Percentiles rank a stretch among this genome's conserved stretches.
These are phyloP conservation scores for Flaveria robusta DNA, from an alignment of 129 eudicot species.

Conservation along the genomic window DNA sequence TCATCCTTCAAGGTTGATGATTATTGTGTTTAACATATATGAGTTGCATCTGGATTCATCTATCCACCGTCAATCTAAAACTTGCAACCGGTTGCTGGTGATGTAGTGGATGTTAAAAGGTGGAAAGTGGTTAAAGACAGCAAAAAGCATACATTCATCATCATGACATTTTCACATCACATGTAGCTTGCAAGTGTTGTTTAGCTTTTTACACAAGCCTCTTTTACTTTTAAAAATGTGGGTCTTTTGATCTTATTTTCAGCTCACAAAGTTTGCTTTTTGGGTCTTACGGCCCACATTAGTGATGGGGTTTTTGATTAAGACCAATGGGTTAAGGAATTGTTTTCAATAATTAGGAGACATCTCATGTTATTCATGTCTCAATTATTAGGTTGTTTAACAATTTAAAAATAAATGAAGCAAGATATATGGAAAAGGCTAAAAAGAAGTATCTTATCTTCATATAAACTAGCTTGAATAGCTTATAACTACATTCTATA, in stretches of 20 bases:
- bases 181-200: conserved; percentile 34
- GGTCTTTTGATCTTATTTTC: conserved; percentile 32
- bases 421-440: background rate
- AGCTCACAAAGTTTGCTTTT: conserved; percentile 31
- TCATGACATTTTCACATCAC: conserved; percentile 21
- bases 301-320: background rate
- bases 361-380: conserved; percentile 39
- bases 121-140: conserved; percentile 18
- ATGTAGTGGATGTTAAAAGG: conserved; percentile 1
- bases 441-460: background rate
- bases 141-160: conserved; percentile 20
- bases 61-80: too few species aligned
- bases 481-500: background rate
- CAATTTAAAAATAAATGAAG: background rate
- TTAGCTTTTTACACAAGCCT: conserved; percentile 5
- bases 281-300: conserved; percentile 27
- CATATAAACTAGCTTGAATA: background rate
- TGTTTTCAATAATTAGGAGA: conserved; percentile 29
- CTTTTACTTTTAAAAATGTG: conserved; percentile 24
- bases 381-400: conserved; percentile 24
- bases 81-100: too few species aligned
- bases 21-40: too few species aligned
- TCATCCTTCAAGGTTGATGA: too few species aligned
- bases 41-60: too few species aligned
- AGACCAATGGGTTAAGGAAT: conserved; percentile 24